These are phyloP conservation scores for Hortiboletus flavorubellus DNA, from an alignment of 768 basidiomycete genomes.

Conservation along the genomic window DNA sequence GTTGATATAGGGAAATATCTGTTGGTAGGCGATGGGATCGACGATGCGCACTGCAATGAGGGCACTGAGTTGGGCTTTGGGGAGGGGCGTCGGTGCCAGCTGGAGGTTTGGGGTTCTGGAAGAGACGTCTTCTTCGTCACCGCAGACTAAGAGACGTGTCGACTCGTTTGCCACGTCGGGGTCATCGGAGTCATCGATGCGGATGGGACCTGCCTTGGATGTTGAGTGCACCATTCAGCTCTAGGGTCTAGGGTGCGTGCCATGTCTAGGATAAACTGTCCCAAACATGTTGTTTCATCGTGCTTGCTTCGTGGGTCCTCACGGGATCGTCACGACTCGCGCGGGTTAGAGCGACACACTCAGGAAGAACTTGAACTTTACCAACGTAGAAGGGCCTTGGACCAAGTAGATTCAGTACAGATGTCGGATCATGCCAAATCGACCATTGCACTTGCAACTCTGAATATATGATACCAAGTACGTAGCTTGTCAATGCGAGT, in stretches of 20 bases:
- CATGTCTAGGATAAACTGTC: too few relatives aligned
- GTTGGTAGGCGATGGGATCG: conserved; percentile 58
- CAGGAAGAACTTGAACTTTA: too few relatives aligned
- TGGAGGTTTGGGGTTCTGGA: not conserved
- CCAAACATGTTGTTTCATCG: not conserved
- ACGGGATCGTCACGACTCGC: not conserved
- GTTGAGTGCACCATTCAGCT: too few relatives aligned
- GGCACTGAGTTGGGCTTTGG: conserved; percentile 43
- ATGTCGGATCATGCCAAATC: not conserved
- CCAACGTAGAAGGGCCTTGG: too few relatives aligned
- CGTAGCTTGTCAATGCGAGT: not conserved
- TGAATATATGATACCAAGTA: not conserved
- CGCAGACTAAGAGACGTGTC: conserved; percentile 8
- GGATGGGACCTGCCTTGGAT: too few relatives aligned
- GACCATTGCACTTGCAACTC: not conserved
- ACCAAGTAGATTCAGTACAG: too few relatives aligned
- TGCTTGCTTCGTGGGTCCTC: not conserved
- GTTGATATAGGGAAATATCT: conserved; percentile 67
- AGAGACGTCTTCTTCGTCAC: conserved; percentile 9
- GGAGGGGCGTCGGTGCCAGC: conserved; percentile 28
- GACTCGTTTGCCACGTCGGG: conserved; percentile 5
- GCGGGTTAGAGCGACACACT: not conserved
- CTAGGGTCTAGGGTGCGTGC: too few relatives aligned
- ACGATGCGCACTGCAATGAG: conserved; percentile 45
- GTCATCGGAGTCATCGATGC: not conserved